phyloP scores from a whole-genome alignment of 257 asterid genomes.

The Capsicum chinense region DNA sequence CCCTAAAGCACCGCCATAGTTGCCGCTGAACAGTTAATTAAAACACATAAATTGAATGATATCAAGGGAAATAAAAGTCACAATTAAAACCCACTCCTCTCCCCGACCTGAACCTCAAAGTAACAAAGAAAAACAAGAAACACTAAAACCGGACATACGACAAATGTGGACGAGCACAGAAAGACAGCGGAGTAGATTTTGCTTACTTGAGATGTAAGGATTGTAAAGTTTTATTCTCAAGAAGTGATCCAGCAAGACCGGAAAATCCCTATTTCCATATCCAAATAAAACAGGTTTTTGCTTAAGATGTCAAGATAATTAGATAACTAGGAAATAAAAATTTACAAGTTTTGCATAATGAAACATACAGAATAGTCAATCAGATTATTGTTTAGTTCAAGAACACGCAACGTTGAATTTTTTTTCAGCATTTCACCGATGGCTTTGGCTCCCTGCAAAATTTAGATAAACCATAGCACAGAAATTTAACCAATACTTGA shows the following conservation, averaged over 20 bases:
- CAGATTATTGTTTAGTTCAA: conserved; percentile 89
- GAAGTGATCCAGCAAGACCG: conserved; percentile 92
- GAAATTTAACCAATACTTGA: conserved; percentile 26
- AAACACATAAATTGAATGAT: conserved; percentile 9
- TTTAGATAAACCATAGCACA: conserved; percentile 9
- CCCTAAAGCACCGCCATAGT: conserved; percentile 96
- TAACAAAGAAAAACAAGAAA: neutral
- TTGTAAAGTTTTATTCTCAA: conserved; percentile 74
- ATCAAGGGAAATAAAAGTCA: neutral
- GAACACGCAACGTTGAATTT: conserved; percentile 81
- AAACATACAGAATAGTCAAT: conserved; percentile 93
- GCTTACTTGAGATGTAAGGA: conserved; percentile 80
- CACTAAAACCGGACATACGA: neutral
- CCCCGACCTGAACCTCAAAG: neutral
- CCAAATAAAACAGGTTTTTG: conserved; percentile 45
- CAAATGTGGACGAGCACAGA: neutral
- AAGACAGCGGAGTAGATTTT: neutral
- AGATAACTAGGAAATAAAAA: conserved; percentile 29
- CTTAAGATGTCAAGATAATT: conserved; percentile 24
- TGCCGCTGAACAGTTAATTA: conserved; percentile 60
- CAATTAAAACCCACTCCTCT: neutral
- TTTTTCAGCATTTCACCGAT: conserved; percentile 93
- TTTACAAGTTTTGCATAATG: conserved; percentile 22
- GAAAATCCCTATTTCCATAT: conserved; percentile 99
- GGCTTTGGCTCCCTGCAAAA: conserved; percentile 91